Base-by-base conservation (phyloP, 192 early-diverging fungal species). In the Coemansia sp. region DNA sequence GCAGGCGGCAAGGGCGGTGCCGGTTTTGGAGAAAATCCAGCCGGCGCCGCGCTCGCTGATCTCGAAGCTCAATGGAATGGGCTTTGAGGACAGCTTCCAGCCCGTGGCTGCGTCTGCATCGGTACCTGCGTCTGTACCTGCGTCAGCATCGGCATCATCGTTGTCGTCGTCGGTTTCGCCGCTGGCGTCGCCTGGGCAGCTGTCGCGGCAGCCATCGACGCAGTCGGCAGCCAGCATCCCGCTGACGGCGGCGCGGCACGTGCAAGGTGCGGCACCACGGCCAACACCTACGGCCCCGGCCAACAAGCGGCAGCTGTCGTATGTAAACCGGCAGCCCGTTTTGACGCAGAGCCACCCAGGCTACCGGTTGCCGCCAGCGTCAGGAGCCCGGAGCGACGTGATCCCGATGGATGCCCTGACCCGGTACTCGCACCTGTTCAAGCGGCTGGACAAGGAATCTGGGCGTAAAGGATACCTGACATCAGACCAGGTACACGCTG, bases 11-110 rank as follows among this genome's bases (percentile, higher is more conserved):
- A 17, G 12, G 11, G 56, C 45, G 22, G 54, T 45, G 25, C 77
- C 64, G 0, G 54, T 80, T 7, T 72, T 74, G 14, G 49, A 40
- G 11, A 32, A 32, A 0, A 67, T 68, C 28, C 77, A 71, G 66
- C 77, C 77, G 10, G 20, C 36, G 16, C 66, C 77, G 12, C 51
- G 31, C 28, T 54, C 61, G 16, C 68, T 80, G 22, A 80, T 80
- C 55, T 64, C 52, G 36, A 52, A 56, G 52, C 48, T 71, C 50
- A 80, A 73, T 61, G 58, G 61, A 22, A 30, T 40, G 22, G 67
- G 67, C 4, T 78, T 78, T 30, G 63, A 72, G 48, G 71, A 78
- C 50, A 78, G 58, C 58, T 78, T 78, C 57, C 67, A 69, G 32
- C 76, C 76, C 22, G 22, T 25, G 22, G 22, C 22, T 25, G 22